These are phyloP conservation scores for Plasmodium knowlesi DNA, from an alignment of 169 alveolate species.

Conservation along the genomic window DNA sequence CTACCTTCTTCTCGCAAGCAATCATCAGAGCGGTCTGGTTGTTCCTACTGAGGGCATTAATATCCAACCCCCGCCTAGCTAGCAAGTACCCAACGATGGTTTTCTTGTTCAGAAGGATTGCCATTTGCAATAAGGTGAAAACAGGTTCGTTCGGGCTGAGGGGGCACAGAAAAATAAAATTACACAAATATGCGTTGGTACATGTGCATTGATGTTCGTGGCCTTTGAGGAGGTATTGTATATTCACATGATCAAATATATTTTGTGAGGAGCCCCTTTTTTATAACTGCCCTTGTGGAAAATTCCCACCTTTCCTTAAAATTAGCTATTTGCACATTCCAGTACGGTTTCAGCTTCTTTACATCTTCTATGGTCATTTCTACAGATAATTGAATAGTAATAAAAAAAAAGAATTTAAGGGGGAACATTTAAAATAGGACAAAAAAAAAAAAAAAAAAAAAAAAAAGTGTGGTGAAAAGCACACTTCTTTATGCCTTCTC, in stretches of 20 bases:
- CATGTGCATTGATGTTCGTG: background rate
- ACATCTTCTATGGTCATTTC: constrained; percentile 75
- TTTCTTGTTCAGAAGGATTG: constrained; percentile 54
- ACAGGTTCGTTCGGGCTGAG: constrained; percentile 62
- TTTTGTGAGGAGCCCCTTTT: background rate
- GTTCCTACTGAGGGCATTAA: constrained; percentile 65
- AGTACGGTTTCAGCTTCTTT: constrained; percentile 63
- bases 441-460: constrained; percentile 27
- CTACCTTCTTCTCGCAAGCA: constrained; percentile 65
- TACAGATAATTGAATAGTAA: background rate
- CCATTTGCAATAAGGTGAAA: constrained; percentile 68
- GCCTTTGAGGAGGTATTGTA: background rate
- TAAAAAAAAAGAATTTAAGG: background rate
- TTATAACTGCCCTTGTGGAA: background rate
- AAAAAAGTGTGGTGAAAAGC: background rate
- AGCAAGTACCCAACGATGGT: constrained; percentile 61
- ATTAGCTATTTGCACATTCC: constrained; percentile 74
- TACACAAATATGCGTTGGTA: background rate
- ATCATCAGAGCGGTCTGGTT: constrained; percentile 75
- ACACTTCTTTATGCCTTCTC: background rate
- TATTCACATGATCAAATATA: background rate
- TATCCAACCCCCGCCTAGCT: constrained; percentile 70
- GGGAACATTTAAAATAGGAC: background rate
- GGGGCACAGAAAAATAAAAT: background rate
- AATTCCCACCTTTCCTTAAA: constrained; percentile 45